Evolutionary conservation across 441 rosid genomes (phyloP), one percentile per base, ranked within the genome.

Genomic region (Gossypium schwendimanii): DNA sequence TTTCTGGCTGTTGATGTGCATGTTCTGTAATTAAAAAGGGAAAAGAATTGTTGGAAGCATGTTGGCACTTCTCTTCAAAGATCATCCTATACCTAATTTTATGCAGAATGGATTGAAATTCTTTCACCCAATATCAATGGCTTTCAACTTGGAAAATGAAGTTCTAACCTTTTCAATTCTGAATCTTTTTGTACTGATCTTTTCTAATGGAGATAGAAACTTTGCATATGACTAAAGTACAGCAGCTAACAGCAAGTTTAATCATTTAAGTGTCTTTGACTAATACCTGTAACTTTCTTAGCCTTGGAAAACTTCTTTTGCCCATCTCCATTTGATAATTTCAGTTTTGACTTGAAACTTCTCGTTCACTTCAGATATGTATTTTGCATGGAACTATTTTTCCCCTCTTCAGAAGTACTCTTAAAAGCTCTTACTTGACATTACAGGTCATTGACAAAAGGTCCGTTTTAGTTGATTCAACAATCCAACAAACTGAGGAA

Each of bases 261-360:
- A 14, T 45, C 28, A 39, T 41, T 64, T 63, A 41, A 63, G 28
- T 12, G 4, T 64, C 36, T 14, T 15, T 61, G 12, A 21, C 20
- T 12, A 50, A 24, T 14, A 14, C 18, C 23, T 24, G 66, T 62
- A 24, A 47, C 39, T 47, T 66, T 66, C 26, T 39, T n/a, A 47
- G 20, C 41, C 23, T n/a, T 23, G 26, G 39, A 47, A 66, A 52
- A 26, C 24, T 3, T 66, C 17, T 24, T 47, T 33, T 24, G n/a
- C 8, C 3, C 18, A 14, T 65, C 20, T 47, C 20, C 23, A 4
- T 14, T 21, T 26, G 39, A 67, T 49, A 26, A 24, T 67, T 67
- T 67, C 58, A 57, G n/a, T 24, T 67, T 49, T 24, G 71, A 67
- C 58, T 67, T n/a, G 39, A 49, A 66, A 49, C 58, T 49, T 67